Base-by-base conservation (phyloP, 768 basidiomycete genomes). In the Hirschioporus abietinus region DNA sequence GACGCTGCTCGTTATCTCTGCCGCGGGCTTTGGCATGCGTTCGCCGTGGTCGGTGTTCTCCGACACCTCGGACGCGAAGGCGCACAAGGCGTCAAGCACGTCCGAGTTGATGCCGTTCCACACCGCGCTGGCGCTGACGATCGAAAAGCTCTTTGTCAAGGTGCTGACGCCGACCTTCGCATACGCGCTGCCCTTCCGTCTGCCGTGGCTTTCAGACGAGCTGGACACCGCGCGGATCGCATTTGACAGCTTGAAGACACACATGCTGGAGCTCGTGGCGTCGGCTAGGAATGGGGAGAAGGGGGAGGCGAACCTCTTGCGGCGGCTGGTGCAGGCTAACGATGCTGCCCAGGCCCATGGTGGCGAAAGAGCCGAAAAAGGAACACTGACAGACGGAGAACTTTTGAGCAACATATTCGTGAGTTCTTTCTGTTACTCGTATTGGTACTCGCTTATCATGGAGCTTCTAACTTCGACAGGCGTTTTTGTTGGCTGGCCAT, bases 341-440 rank as follows among this genome's bases (percentile, higher is more conserved):
- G 42, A 52, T 52, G 42, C 42, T 15, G 42, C 42, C 42, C 42
- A 52, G 12, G 42, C 42, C 42, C 42, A 15, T 20, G 42, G 20
- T 15, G 42, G 42, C 3, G 42, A 52, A 80, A 82, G 76, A 68
- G 71, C 7, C 74, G 78, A 64, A 77, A 77, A 1, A 73, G 72
- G 12, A 66, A 67, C 1, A 66, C 64, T 85, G 35, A 79, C 78
- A 1, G 83, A 85, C 42, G 79, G 74, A 17, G 83, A 85, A 65
- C 65, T 85, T 15, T 68, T 84, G 7, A 84, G 83, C 4, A 77
- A 85, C 67, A 79, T 80, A 64, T 84, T 83, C 69, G 84, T 83
- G 69, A 68, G 81, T 73, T 10, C 8, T 26, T 42, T 1, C 42
- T n/a, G 61, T 64, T 20, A 57, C 0, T 30, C 8, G 64, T 23